Evolutionary conservation across 169 alveolate species (phyloP).

Genomic region (Plasmodium sp.): DNA sequence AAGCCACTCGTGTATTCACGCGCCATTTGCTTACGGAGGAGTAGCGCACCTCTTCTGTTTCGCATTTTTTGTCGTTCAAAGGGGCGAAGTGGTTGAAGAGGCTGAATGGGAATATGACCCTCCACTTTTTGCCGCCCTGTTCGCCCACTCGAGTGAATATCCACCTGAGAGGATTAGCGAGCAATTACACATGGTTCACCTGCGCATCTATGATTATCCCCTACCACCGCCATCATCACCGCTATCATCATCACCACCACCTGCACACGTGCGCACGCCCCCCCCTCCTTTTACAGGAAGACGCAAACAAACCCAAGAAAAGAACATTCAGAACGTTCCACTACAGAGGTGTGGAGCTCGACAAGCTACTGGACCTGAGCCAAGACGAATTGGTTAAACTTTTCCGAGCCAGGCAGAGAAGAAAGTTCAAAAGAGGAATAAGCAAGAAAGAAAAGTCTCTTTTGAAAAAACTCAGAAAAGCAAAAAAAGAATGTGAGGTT

Average conservation of each 20-base stretch:
- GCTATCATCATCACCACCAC: no score
- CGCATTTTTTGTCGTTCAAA: neutral
- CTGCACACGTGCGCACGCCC: neutral
- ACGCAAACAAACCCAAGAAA: slow-evolving; percentile 91
- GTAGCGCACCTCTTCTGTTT: neutral
- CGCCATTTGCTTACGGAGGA: neutral
- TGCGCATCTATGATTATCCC: neutral
- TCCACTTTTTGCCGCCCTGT: neutral
- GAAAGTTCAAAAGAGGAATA: slow-evolving; percentile 93
- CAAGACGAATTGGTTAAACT: slow-evolving; percentile 93
- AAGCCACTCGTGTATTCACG: neutral
- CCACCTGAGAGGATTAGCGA: neutral
- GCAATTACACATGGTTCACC: neutral
- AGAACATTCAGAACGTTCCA: slow-evolving; percentile 98
- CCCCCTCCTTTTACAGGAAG: slow-evolving; percentile 15
- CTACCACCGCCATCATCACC: neutral
- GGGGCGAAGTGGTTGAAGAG: neutral
- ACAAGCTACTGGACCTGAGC: slow-evolving; percentile 93
- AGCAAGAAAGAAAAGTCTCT: slow-evolving; percentile 93
- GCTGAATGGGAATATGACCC: neutral
- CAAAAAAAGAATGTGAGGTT: slow-evolving; percentile 91
- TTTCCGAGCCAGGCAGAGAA: slow-evolving; percentile 97
- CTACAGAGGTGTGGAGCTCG: slow-evolving; percentile 98
- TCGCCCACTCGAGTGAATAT: neutral
- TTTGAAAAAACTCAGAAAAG: slow-evolving; percentile 95